Base-by-base conservation (phyloP, 169 alveolate genomes). In the Plasmodium cynomolgi region DNA sequence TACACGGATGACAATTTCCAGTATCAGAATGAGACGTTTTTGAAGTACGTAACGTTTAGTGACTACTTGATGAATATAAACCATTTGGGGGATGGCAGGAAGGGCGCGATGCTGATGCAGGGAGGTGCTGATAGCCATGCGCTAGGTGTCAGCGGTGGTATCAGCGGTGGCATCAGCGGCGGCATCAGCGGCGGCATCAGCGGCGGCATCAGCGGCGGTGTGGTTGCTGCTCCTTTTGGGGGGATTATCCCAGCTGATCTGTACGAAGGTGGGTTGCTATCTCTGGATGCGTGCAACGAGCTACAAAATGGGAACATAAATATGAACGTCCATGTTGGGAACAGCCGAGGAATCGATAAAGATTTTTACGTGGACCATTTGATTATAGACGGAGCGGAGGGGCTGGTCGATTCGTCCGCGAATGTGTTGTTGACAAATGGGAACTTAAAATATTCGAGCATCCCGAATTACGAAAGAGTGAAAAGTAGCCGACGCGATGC, bases 311-410 rank as follows among this genome's bases (percentile, higher is more conserved):
- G 33, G 23, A 80, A 41, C 31, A 34, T 17, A 6, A 83, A 68
- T 62, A 56, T 34, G 50, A 77, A 77, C 44, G 62, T 34, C 23
- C 50, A 41, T 77, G 44, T 34, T 8, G 84, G 84, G 5, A 77
- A 20, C 26, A 31, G 47, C 20, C 13, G 82, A 83, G 83, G 33
- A 31, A 80, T 90, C 11, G 90, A 37, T 23, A 81, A 90, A 79
- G 94, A 90, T 81, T 90, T 79, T 90, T 80, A 72, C 23, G 84
- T 86, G 15, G 94, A 90, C 47, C 94, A 90, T 81, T 71, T 90
- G 15, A 81, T 81, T 41, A 6, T 90, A 31, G 91, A 83, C 23
- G 79, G 68, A 62, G 80, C 47, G 34, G 91, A 47, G 31, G 50
- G 62, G 7, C n/a, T 17, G 31, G 31, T 34, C 17, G 91, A 9